These are phyloP conservation scores for Naganishia sp. DNA, from an alignment of 1,284 basidiomycete species.

Conservation along the genomic window DNA sequence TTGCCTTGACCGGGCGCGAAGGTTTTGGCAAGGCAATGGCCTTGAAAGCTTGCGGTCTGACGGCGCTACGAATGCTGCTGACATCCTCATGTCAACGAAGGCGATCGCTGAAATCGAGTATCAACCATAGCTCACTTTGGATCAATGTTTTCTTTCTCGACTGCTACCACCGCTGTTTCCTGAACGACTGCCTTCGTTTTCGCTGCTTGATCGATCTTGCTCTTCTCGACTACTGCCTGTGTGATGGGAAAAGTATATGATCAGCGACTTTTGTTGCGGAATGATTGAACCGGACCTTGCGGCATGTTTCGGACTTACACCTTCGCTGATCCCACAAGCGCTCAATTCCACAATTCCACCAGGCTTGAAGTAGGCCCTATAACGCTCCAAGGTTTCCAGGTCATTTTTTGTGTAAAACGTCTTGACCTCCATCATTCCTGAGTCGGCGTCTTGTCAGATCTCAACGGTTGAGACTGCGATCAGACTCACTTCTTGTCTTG, in stretches of 20 bases:
- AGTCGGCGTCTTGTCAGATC: not conserved
- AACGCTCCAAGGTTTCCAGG: conserved; percentile 2
- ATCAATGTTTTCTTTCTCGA: conserved; percentile 17
- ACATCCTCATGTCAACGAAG: not conserved
- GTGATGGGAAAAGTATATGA: not conserved
- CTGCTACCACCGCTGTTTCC: not conserved
- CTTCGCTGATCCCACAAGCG: conserved; percentile 14
- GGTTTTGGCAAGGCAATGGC: not conserved
- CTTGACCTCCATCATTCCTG: not conserved
- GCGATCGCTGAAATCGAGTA: no score
- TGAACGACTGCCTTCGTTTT: not conserved
- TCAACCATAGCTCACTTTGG: conserved; percentile 5
- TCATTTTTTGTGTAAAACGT: conserved; percentile 3
- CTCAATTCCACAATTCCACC: conserved; percentile 25
- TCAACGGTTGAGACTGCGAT: not conserved
- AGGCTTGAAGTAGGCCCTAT: conserved; percentile 14
- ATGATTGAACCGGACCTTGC: no score
- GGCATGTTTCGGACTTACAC: conserved; percentile 8
- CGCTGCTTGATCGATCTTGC: not conserved
- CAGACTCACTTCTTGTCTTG: not conserved
- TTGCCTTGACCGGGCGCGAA: not conserved
- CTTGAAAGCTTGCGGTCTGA: not conserved
- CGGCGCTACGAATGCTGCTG: not conserved
- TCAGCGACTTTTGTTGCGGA: not conserved
- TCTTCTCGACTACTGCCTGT: not conserved